A percentile compares a stretch with the other conserved stretches of the same genome.
phyloP scores from a whole-genome alignment of 2,329 filamentous ascomycete genomes.

The Diaporthe nobilis region DNA sequence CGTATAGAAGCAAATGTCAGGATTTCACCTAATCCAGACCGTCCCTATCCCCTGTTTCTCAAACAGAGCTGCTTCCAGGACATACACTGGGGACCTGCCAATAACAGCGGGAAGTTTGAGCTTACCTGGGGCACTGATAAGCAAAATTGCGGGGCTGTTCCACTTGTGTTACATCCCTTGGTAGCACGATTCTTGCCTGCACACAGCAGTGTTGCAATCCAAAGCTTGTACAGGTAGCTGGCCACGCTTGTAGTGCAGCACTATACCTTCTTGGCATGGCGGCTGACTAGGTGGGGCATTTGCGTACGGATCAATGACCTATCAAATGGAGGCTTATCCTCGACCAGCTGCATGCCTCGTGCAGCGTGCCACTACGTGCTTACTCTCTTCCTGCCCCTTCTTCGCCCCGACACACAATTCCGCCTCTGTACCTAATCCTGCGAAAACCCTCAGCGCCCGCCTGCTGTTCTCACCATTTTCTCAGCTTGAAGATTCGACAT shows the following conservation, averaged over 20 bases:
- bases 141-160: neutral
- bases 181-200: too few species aligned
- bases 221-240: neutral
- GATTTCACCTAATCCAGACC: too few species aligned
- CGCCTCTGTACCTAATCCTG: neutral
- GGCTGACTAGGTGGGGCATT: conserved; percentile 3
- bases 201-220: too few species aligned
- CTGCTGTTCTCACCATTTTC: neutral
- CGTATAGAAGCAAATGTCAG: neutral
- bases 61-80: neutral
- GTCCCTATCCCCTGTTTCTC: too few species aligned
- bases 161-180: too few species aligned
- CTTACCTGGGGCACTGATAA: neutral
- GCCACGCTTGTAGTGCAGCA: neutral
- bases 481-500: neutral
- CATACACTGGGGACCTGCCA: neutral
- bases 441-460: neutral
- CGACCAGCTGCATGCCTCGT: neutral
- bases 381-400: neutral
- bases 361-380: neutral
- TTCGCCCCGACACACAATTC: neutral
- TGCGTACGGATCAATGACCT: neutral
- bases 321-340: neutral
- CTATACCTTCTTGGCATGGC: neutral
- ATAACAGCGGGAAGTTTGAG: neutral